Base-by-base conservation (phyloP, 176 grass and related monocot species). In the Paspalum vaginatum region DNA sequence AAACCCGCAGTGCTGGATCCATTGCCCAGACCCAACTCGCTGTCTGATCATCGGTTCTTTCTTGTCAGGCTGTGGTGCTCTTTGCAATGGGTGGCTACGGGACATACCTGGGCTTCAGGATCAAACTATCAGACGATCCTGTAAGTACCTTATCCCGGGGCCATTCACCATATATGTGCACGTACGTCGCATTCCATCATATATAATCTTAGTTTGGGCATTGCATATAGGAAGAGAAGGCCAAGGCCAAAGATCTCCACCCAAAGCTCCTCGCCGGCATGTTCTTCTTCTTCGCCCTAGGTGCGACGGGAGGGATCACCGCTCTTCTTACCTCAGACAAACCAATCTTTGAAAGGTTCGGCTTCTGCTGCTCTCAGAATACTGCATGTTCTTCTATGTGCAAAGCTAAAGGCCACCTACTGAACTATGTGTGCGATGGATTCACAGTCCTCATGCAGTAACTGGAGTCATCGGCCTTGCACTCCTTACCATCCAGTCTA, bases 261-360 rank as follows among this genome's bases (percentile, higher is more conserved):
- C 92, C 92, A 24, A 95, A 98, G 79, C 90, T 95, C 77, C 90
- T 98, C 3, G 88, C 79, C 20, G 92, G 96, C 84, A 95, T 98
- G 92, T 98, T 98, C 81, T 98, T 98, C 86, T 98, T 98, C 77
- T 98, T 98, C 45, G 88, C 92, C 22, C 78, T 91, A 17, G 96
- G 96, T 0, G 92, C 90, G 6, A 98, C 90, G 12, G 92, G 96
- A 26, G 96, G 96, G 18, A 37, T 95, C 78, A 98, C 90, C 38
- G 90, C 90, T 84, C 89, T 98, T 14, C 90, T 98, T 49, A 93
- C 96, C 49, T 93, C 92, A 49, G 72, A 87, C 13, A 95, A 91
- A 88, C 86, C 96, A n/a, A 93, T 93, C 75, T 89, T 98, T 53
- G 96, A 98, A 83, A 98, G 96, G 96, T 98, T 89, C 15, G 1